Conservation (phyloP, 805 yeast species). For the Pichia thaimueangensis region DNA sequence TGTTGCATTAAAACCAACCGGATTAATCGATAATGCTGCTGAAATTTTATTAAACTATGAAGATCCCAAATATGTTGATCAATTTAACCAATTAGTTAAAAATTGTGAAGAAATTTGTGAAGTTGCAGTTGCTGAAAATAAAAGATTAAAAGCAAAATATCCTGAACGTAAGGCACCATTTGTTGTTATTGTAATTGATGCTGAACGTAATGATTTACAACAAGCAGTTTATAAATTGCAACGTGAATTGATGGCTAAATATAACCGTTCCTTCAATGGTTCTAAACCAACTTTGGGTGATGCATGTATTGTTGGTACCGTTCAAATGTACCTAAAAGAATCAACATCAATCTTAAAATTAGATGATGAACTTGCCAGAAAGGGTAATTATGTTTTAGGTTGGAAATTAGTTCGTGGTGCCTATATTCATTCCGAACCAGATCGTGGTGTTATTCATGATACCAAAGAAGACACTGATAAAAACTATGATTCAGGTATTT, state of each 20-base stretch:
- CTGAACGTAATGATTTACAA: slow-evolving; percentile 85
- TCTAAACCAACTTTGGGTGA: slow-evolving; percentile 27
- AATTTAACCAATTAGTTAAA: slow-evolving; percentile 53
- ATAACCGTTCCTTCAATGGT: slow-evolving; percentile 42
- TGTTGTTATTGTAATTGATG: slow-evolving; percentile 77
- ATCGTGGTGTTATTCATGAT: slow-evolving; percentile 65
- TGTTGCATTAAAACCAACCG: slow-evolving; percentile 91
- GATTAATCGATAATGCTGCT: slow-evolving; percentile 73
- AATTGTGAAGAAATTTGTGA: slow-evolving; percentile 62
- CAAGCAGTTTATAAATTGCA: slow-evolving; percentile 89
- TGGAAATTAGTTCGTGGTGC: slow-evolving; percentile 94
- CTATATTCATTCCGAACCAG: slow-evolving; percentile 81
- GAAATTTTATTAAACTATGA: slow-evolving; percentile 59
- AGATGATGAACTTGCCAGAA: slow-evolving; percentile 61
- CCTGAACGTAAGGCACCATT: slow-evolving; percentile 68
- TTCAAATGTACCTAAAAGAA: slow-evolving; percentile 84
- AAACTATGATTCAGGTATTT: slow-evolving; percentile 67
- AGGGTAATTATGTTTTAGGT: slow-evolving; percentile 65
- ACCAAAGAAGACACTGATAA: slow-evolving; percentile 77
- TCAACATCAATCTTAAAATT: slow-evolving; percentile 52
- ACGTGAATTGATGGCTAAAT: slow-evolving; percentile 67
- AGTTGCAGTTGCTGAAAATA: slow-evolving; percentile 48
- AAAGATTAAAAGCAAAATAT: slow-evolving; percentile 38
- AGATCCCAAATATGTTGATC: slow-evolving; percentile 39
- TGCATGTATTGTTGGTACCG: slow-evolving; percentile 77